A percentile compares a stretch with the other conserved stretches of the same genome.
phyloP scores from a whole-genome alignment of 805 yeast genomes.

The Wickerhamomyces strasburgensis region DNA sequence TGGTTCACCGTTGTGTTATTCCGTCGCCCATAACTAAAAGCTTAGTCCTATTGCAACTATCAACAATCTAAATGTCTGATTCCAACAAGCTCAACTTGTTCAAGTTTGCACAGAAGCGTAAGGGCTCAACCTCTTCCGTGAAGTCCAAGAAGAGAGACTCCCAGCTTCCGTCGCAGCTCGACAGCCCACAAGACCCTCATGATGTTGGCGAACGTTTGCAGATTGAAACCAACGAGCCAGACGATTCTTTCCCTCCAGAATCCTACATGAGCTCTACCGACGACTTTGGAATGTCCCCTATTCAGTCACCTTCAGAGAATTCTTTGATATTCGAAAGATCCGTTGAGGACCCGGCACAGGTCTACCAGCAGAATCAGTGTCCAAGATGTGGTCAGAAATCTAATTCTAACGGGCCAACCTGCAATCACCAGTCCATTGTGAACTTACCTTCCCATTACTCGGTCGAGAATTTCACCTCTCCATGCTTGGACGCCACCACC shows the following conservation, averaged over 20 bases:
- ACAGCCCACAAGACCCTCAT: slow-evolving; percentile 38
- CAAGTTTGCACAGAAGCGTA: slow-evolving; percentile 9
- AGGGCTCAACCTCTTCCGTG: slow-evolving; percentile 4
- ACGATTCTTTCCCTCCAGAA: slow-evolving; percentile 18
- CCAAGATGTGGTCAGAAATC: slow-evolving; percentile 25
- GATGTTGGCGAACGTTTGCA: slow-evolving; percentile 11
- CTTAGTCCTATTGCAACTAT: too few species aligned
- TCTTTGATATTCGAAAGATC: slow-evolving; percentile 62
- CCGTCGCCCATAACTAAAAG: too few species aligned
- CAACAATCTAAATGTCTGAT: too few species aligned
- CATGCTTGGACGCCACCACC: slow-evolving; percentile 76
- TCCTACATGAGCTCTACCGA: slow-evolving; percentile 8
- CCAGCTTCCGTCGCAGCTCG: not conserved
- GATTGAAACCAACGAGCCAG: slow-evolving; percentile 16
- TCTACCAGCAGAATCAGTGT: slow-evolving; percentile 22
- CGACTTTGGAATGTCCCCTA: slow-evolving; percentile 7
- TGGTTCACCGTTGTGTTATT: too few species aligned
- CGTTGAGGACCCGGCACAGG: slow-evolving; percentile 51
- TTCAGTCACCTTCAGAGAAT: slow-evolving; percentile 14
- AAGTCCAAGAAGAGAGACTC: not conserved
- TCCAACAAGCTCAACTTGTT: slow-evolving; percentile 12
- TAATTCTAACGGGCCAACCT: slow-evolving; percentile 16
- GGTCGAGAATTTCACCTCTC: slow-evolving; percentile 68
- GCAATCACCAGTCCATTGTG: slow-evolving; percentile 27
- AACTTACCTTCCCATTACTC: slow-evolving; percentile 36